phyloP scores from a whole-genome alignment of 768 basidiomycete species.

The Lactarius psammicola region DNA sequence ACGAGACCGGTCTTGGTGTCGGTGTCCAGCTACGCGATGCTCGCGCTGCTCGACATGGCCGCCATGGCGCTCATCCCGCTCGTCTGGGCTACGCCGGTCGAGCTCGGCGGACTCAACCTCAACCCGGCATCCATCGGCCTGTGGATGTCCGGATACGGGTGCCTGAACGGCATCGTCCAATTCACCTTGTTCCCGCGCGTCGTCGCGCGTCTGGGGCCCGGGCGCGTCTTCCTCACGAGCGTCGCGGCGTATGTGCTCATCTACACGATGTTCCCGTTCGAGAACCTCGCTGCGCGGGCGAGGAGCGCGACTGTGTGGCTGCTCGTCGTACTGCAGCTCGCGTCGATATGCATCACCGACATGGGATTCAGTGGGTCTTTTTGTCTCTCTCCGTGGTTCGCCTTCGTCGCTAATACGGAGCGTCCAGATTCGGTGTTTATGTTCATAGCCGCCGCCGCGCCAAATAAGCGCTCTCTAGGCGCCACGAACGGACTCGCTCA shows the following conservation, averaged over 20 bases:
- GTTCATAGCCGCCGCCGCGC: constrained; percentile 62
- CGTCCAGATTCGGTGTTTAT: constrained; percentile 65
- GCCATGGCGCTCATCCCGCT: constrained; percentile 36
- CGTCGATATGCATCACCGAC: constrained; percentile 14
- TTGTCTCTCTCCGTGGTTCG: background rate
- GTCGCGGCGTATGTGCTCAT: constrained; percentile 32
- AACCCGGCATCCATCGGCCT: constrained; percentile 41
- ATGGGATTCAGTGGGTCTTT: constrained; percentile 20
- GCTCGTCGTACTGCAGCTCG: constrained; percentile 17
- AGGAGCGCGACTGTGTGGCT: background rate
- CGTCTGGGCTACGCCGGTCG: constrained; percentile 45
- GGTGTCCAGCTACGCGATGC: constrained; percentile 8
- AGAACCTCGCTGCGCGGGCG: constrained; percentile 8
- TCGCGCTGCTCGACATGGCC: constrained; percentile 18
- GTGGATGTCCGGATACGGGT: constrained; percentile 40
- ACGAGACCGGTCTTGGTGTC: constrained; percentile 15
- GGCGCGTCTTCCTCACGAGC: constrained; percentile 35
- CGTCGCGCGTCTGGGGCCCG: constrained; percentile 39
- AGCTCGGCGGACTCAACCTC: constrained; percentile 42
- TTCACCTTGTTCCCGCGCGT: constrained; percentile 41
- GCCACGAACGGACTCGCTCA: constrained; percentile 59
- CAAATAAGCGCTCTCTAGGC: constrained; percentile 62
- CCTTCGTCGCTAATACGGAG: constrained; percentile 24
- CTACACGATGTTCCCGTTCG: constrained; percentile 34
- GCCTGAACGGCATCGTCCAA: constrained; percentile 41